phyloP scores from a whole-genome alignment of 202 grass and related monocot species.

The Setaria viridis region DNA sequence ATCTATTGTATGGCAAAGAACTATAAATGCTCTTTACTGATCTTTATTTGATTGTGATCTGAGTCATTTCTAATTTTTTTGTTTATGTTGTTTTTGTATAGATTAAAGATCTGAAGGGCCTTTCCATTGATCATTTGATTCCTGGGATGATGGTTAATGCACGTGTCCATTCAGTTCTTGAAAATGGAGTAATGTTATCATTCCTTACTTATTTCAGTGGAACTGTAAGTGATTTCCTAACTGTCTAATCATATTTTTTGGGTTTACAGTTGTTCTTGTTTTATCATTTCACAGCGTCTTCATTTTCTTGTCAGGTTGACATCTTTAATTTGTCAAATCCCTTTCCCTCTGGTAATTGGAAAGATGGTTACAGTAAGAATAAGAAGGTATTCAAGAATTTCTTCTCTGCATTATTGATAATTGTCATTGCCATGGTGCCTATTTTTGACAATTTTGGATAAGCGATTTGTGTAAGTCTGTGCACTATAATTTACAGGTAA shows the following conservation, averaged over 20 bases:
- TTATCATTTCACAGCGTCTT: slow-evolving; percentile 30
- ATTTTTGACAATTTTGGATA: background rate
- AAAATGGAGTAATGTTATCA: slow-evolving; percentile 93
- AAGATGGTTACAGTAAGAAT: slow-evolving; percentile 81
- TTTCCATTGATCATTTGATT: slow-evolving; percentile 95
- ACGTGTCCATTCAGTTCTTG: slow-evolving; percentile 76
- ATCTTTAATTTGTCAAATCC: slow-evolving; percentile 81
- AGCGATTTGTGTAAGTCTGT: slow-evolving; percentile 22
- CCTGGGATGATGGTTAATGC: slow-evolving; percentile 99
- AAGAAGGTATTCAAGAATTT: slow-evolving; percentile 71
- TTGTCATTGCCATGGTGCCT: background rate
- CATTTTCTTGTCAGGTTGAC: slow-evolving; percentile 68
- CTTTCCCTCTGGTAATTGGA: slow-evolving; percentile 71
- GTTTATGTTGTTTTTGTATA: slow-evolving; percentile 52
- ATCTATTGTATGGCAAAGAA: slow-evolving; percentile 65
- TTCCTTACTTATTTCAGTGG: slow-evolving; percentile 98
- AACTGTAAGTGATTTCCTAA: slow-evolving; percentile 67
- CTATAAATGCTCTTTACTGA: slow-evolving; percentile 20
- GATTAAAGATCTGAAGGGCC: slow-evolving; percentile 90
- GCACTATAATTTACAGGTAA: slow-evolving; percentile 68
- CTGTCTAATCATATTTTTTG: slow-evolving; percentile 5
- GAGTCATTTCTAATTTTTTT: slow-evolving; percentile 32
- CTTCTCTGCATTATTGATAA: slow-evolving; percentile 12
- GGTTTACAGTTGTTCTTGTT: background rate
- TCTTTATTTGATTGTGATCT: slow-evolving; percentile 22